Evolutionary conservation across 1,284 basidiomycete species (phyloP), one percentile per base, ranked within the genome.

Genomic region (Irpex rosettiformis): DNA sequence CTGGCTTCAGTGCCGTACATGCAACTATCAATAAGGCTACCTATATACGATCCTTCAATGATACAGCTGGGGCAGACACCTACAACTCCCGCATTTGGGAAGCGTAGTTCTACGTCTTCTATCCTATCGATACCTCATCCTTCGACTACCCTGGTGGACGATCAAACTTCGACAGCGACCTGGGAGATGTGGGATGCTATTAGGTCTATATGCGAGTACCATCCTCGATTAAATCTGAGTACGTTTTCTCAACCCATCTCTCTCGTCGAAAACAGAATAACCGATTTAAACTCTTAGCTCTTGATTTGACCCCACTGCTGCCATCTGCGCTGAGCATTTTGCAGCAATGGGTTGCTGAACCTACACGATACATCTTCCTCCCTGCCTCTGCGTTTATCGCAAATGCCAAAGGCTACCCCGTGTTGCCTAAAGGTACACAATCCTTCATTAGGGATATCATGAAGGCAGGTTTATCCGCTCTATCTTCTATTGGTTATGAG

Each of bases 171-270:
- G 22, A 89, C 90, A 68, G 86, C 85, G 4, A 93, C 91, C 1
- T 99, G 96, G 96, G 96, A 99, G 72, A 94, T 95, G 81, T 99
- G 97, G 97, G 96, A 98, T 72, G 83, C 88, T 51, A 92, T 99
- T 60, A 82, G 95, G 59, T 87, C 88, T 2, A 79, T 98, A 18
- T 98, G 96, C 73, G 88, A 87, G 55, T 96, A 96, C 72, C 89
- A 89, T 71, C 81, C 86, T 4, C 83, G 96, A 18, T 72, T 99
- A 52, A 88, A 88, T 1, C 72, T 96, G 53, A 89, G 94, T 96
- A 66, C 72, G 83, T 79, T 52, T 51, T 52, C 51, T 55, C n/a
- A n/a, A n/a, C n/a, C n/a, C n/a, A n/a, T n/a, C n/a, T n/a, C n/a
- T n/a, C n/a, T n/a, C n/a, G n/a, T n/a, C n/a, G n/a, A n/a, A n/a